phyloP scores from a whole-genome alignment of 371 early-diverging fungal species.

The Mucor mucedo region DNA sequence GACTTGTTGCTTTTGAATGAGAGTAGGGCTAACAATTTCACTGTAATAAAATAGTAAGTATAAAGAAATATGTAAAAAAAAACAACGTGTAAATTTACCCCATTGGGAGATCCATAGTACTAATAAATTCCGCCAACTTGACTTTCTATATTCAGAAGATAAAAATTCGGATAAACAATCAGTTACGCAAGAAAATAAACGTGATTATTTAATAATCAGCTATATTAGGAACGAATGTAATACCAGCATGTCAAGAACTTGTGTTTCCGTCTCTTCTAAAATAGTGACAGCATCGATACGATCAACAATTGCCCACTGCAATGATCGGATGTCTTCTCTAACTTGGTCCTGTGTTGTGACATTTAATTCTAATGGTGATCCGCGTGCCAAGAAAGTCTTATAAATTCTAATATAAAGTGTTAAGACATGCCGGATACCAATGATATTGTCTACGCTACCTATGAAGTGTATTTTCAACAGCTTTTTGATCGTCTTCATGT shows the following conservation, averaged over 20 bases:
- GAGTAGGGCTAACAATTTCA: constrained; percentile 15
- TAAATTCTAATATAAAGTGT: constrained; percentile 25
- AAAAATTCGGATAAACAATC: constrained; percentile 3
- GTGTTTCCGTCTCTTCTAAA: constrained; percentile 35
- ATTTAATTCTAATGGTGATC: constrained; percentile 32
- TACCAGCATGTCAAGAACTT: constrained; percentile 39
- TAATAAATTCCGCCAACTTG: constrained; percentile 24
- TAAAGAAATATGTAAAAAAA: neutral
- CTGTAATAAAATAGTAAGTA: neutral
- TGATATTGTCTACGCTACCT: constrained; percentile 9
- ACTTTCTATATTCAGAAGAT: constrained; percentile 19
- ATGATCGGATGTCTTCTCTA: constrained; percentile 26
- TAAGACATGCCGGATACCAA: neutral
- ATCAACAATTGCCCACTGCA: constrained; percentile 37
- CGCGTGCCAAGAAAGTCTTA: constrained; percentile 32
- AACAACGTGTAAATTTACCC: constrained; percentile 20
- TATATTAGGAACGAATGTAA: constrained; percentile 11
- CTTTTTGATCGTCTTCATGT: constrained; percentile 29
- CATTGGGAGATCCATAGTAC: constrained; percentile 28
- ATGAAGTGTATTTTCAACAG: constrained; percentile 28
- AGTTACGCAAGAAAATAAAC: neutral
- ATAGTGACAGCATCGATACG: constrained; percentile 30
- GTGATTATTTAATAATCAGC: neutral
- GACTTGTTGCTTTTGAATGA: constrained; percentile 27
- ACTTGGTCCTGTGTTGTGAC: constrained; percentile 36